These are phyloP conservation scores for Lagenidium giganteum DNA, from an alignment of 352 stramenopile species.

Conservation along the genomic window DNA sequence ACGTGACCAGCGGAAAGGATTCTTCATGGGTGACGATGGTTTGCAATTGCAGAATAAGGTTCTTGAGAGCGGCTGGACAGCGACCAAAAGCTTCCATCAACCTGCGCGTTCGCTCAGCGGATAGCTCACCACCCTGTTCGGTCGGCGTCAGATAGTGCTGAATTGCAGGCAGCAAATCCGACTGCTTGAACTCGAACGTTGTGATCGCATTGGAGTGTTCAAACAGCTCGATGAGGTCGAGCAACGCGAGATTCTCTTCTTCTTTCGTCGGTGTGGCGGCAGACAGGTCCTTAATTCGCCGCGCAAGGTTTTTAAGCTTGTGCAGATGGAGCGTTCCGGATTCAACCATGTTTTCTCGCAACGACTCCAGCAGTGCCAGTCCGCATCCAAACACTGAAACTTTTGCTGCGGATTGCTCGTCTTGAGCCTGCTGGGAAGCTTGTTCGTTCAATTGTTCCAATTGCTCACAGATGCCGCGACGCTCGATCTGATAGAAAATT, in stretches of 20 bases:
- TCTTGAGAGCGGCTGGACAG: slow-evolving; percentile 41
- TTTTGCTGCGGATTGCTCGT: neutral
- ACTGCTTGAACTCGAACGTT: slow-evolving; percentile 83
- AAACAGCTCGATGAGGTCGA: slow-evolving; percentile 75
- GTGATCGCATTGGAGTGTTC: slow-evolving; percentile 74
- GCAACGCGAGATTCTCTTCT: slow-evolving; percentile 49
- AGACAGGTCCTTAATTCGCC: slow-evolving; percentile 43
- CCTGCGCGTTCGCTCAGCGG: too few species aligned
- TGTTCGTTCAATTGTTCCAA: slow-evolving; percentile 51
- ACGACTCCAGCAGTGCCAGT: slow-evolving; percentile 40
- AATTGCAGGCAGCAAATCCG: slow-evolving; percentile 58
- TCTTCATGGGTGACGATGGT: slow-evolving; percentile 77
- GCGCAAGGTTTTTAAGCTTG: slow-evolving; percentile 64
- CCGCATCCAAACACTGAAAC: slow-evolving; percentile 38
- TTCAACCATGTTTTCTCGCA: slow-evolving; percentile 65
- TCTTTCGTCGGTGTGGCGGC: slow-evolving; percentile 11
- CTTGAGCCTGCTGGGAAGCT: slow-evolving; percentile 18
- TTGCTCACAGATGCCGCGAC: slow-evolving; percentile 71
- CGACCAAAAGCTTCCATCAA: slow-evolving; percentile 37
- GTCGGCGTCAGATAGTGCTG: slow-evolving; percentile 42
- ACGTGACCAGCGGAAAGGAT: slow-evolving; percentile 52
- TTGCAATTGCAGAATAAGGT: slow-evolving; percentile 58
- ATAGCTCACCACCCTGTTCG: slow-evolving; percentile 10
- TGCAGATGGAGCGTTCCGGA: slow-evolving; percentile 73
- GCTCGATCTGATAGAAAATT: slow-evolving; percentile 80